Percentiles rank a stretch among this genome's conserved stretches.
Evolutionary conservation across 1,284 basidiomycete species (phyloP).

Genomic region (Trametes pubescens): DNA sequence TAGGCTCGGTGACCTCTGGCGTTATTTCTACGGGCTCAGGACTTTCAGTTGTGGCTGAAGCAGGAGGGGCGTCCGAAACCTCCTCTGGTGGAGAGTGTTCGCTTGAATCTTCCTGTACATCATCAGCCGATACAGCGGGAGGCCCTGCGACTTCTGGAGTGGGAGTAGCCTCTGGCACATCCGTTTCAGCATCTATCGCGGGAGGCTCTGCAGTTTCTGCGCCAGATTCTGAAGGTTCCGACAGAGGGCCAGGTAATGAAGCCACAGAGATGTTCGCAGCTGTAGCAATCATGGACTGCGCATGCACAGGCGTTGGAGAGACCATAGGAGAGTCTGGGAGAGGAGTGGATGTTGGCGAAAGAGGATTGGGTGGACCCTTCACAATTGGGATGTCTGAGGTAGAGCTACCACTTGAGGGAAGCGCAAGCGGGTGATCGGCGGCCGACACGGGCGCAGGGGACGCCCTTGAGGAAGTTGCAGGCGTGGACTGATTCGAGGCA

Average conservation of each 20-base stretch:
- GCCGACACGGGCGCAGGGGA: constrained; percentile 52
- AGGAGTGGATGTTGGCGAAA: constrained; percentile 55
- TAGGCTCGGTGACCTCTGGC: not conserved
- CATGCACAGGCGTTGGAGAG: constrained; percentile 24
- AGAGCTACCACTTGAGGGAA: constrained; percentile 49
- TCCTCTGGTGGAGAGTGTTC: not conserved
- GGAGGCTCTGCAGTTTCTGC: not conserved
- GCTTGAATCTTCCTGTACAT: not conserved
- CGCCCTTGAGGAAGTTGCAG: constrained; percentile 49
- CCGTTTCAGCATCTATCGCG: not conserved
- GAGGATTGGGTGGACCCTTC: constrained; percentile 37
- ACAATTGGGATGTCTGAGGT: constrained; percentile 21
- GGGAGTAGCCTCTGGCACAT: not conserved
- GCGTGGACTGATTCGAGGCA: constrained; percentile 54
- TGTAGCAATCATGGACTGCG: constrained; percentile 15
- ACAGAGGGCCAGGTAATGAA: not conserved
- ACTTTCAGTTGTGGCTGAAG: not conserved
- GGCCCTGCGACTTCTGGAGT: not conserved
- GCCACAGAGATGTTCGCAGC: constrained; percentile 15
- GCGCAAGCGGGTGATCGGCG: constrained; percentile 44
- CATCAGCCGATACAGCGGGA: not conserved
- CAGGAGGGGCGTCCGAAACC: not conserved
- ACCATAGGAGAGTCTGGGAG: constrained; percentile 53
- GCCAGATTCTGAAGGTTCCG: not conserved
- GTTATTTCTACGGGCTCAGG: not conserved